These are phyloP conservation scores for Fraxinus baroniana DNA, from an alignment of 305 asterid genomes.

Conservation along the genomic window DNA sequence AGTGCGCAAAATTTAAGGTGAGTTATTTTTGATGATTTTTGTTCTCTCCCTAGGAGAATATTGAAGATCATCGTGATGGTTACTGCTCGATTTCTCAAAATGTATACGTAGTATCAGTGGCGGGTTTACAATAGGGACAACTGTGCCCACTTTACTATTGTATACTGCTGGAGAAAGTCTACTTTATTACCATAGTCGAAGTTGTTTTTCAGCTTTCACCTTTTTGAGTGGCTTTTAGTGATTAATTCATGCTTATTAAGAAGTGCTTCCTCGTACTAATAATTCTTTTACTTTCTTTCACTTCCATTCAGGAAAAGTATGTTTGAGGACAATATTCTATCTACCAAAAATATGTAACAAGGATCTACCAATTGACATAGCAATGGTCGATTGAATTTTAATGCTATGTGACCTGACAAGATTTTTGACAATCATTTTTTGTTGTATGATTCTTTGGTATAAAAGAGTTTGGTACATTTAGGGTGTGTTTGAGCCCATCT, in stretches of 20 bases:
- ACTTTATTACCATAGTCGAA: neutral
- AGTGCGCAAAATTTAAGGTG: constrained; percentile 85
- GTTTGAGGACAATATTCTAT: neutral
- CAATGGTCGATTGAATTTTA: neutral
- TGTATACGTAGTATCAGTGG: neutral
- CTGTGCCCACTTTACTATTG: neutral
- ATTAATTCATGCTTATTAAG: neutral
- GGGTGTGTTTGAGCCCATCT: neutral
- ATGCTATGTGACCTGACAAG: neutral
- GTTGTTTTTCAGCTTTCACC: neutral
- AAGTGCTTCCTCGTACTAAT: neutral
- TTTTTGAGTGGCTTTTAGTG: neutral
- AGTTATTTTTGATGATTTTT: constrained; percentile 18
- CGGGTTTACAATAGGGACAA: neutral
- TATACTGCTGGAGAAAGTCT: neutral
- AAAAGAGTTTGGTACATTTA: neutral
- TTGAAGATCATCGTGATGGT: neutral
- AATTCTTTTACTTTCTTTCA: neutral
- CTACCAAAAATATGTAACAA: neutral
- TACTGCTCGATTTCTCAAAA: neutral
- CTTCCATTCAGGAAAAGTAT: neutral
- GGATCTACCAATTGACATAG: neutral
- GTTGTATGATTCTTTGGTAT: neutral
- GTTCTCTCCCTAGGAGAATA: constrained; percentile 5
- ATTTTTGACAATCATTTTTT: neutral